Base-by-base conservation (phyloP, 495 filamentous ascomycete genomes). In the Xylaria intraflava region DNA sequence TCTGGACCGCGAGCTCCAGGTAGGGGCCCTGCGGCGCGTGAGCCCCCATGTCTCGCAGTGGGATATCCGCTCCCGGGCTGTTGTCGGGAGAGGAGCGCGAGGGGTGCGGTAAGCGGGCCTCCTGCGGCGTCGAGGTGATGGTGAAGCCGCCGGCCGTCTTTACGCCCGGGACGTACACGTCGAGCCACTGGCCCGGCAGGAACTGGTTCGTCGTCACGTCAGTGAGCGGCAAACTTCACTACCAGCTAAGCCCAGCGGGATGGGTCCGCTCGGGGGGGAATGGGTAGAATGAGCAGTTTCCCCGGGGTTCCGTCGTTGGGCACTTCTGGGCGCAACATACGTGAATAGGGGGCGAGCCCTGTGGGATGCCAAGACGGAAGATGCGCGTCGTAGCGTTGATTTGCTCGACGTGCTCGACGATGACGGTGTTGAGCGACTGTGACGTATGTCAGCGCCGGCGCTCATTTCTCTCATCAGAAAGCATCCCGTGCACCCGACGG, bases 131-230 rank as follows among this genome's bases (percentile, higher is more conserved):
- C 2, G 88, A 92, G n/a, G 87, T 89, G 48, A 94, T 87, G 45
- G 87, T 93, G 73, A 92, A 95, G 5, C 89, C 89, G 7, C 89
- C 89, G 2, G 88, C 83, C 66, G 83, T 79, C 42, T 77, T 54
- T 41, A 86, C 71, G 24, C 69, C 68, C 0, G 88, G 87, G 43
- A 87, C 75, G 61, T 88, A 81, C 6, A 91, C 82, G 64, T 96
- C 91, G 48, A 96, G 77, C 90, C 90, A 96, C 77, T 96, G 91
- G 30, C 91, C 91, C 1, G 91, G 85, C 24, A 84, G 72, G 68
- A 92, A 93, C 80, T 83, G 54, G 2, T 17, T 33, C 48, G 60
- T 33, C 39, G 57, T 16, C 36, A 49, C 14, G 26, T 23, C 45
- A 55, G 38, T 42, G 22, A 38, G 6, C 27, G 9, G 9, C 9